Evolutionary conservation across 805 yeast species (phyloP).

Genomic region (Teunomyces kruisii): DNA sequence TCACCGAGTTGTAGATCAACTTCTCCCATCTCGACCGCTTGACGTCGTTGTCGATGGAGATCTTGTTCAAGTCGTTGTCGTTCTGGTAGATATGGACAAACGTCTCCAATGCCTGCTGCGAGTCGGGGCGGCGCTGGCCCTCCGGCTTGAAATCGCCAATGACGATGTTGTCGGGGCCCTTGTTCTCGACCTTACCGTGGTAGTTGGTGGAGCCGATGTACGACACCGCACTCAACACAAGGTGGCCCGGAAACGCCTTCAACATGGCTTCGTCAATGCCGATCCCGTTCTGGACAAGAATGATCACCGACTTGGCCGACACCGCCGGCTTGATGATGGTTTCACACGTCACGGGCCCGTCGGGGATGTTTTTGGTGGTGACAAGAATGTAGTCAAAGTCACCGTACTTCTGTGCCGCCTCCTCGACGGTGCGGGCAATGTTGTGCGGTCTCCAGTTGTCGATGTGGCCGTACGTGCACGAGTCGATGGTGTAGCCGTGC

Average conservation of each 20-base stretch:
- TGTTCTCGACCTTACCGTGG: conserved; percentile 16
- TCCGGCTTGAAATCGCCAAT: conserved; percentile 18
- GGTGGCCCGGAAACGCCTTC: conserved; percentile 29
- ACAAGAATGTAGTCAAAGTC: conserved; percentile 37
- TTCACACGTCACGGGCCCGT: conserved; percentile 38
- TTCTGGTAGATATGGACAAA: conserved; percentile 30
- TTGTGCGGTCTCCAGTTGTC: conserved; percentile 54
- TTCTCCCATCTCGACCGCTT: conserved; percentile 40
- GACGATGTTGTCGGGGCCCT: conserved; percentile 15
- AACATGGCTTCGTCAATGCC: conserved; percentile 35
- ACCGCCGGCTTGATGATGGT: conserved; percentile 33
- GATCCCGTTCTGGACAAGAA: conserved; percentile 42
- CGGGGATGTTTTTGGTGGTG: conserved; percentile 41
- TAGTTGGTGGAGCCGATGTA: conserved; percentile 35
- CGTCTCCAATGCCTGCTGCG: conserved; percentile 14
- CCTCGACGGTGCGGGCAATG: conserved; percentile 46
- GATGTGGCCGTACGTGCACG: conserved; percentile 60
- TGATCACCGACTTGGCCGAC: conserved; percentile 22
- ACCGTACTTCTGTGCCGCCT: conserved; percentile 31
- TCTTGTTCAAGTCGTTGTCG: conserved; percentile 22
- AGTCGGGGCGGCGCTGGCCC: conserved; percentile 5
- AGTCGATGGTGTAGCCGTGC: conserved; percentile 59
- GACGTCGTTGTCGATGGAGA: conserved; percentile 28
- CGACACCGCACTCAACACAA: conserved; percentile 37
- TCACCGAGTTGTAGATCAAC: conserved; percentile 34